phyloP scores from a whole-genome alignment of 1,284 basidiomycete genomes.

The Cystobasidiaceae sp. region DNA sequence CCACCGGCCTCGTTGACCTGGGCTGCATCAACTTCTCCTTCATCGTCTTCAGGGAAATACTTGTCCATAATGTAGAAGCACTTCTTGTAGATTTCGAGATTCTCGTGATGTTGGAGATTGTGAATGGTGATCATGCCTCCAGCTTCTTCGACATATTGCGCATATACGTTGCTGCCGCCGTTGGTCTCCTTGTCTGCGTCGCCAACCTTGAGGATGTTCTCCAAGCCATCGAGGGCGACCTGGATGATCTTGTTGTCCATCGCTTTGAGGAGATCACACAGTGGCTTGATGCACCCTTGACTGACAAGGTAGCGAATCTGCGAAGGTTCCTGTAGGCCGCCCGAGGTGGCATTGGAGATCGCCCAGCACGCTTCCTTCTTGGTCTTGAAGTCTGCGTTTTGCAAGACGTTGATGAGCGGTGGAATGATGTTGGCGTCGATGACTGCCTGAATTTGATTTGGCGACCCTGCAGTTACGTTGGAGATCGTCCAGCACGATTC shows the following conservation, averaged over 20 bases:
- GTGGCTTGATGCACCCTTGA: constrained; percentile 97
- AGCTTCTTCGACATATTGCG: constrained; percentile 91
- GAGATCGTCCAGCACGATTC: constrained; percentile 99
- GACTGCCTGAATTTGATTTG: constrained; percentile 86
- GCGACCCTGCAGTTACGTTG: constrained; percentile 95
- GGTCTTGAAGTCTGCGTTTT: constrained; percentile 98
- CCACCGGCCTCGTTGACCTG: constrained; percentile 75
- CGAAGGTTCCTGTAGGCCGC: constrained; percentile 89
- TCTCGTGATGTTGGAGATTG: constrained; percentile 98
- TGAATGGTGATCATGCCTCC: constrained; percentile 98
- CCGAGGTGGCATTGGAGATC: constrained; percentile 97
- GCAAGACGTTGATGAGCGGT: constrained; percentile 95
- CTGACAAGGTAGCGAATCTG: constrained; percentile 98
- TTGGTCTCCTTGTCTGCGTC: constrained; percentile 86
- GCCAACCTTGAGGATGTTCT: constrained; percentile 98
- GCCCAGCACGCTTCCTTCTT: constrained; percentile 99
- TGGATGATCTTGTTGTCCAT: constrained; percentile 99
- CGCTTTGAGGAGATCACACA: constrained; percentile 91
- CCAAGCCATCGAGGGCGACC: constrained; percentile 90
- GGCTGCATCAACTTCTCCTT: constrained; percentile 68
- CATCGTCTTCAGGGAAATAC: constrained; percentile 52
- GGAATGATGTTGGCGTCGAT: constrained; percentile 77
- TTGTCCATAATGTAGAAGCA: constrained; percentile 99
- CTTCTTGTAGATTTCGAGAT: constrained; percentile 98
- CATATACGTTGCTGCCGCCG: constrained; percentile 86